Conservation (phyloP, 176 grass and related monocot species). For the Triticum urartu region DNA sequence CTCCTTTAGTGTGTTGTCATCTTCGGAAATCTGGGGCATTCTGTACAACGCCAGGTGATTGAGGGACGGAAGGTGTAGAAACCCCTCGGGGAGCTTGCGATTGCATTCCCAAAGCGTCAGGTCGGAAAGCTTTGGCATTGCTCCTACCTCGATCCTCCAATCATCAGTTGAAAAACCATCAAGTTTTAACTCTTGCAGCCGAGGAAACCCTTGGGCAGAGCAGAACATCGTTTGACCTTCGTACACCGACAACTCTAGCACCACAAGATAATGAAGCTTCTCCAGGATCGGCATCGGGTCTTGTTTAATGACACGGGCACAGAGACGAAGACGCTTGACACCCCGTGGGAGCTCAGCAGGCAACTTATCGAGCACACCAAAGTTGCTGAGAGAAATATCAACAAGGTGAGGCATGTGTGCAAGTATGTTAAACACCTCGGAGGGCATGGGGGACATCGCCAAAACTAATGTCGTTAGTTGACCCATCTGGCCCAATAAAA, state of each 20-base stretch:
- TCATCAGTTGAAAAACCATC: too few species aligned
- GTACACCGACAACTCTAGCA: rapidly evolving
- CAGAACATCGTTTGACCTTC: too few species aligned
- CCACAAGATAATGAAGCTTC: conserved; percentile 21
- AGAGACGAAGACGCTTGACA: rapidly evolving
- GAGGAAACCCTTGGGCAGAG: too few species aligned
- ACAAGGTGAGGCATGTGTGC: background rate
- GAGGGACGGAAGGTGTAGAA: background rate
- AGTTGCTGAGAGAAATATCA: background rate
- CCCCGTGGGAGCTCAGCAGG: background rate
- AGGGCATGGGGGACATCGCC: too few species aligned
- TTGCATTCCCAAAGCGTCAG: background rate
- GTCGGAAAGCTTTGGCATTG: background rate
- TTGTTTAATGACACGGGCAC: background rate
- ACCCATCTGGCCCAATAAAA: background rate
- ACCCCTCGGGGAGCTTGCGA: background rate
- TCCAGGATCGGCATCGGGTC: background rate
- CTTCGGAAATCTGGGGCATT: background rate
- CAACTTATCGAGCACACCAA: background rate
- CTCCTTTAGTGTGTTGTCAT: background rate
- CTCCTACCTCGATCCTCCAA: background rate
- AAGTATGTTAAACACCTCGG: background rate
- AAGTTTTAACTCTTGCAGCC: too few species aligned
- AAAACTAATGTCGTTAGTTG: background rate
- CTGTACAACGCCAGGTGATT: background rate